Base-by-base conservation (phyloP, 2,329 filamentous ascomycete species). In the Aspergillus fumigatus region DNA sequence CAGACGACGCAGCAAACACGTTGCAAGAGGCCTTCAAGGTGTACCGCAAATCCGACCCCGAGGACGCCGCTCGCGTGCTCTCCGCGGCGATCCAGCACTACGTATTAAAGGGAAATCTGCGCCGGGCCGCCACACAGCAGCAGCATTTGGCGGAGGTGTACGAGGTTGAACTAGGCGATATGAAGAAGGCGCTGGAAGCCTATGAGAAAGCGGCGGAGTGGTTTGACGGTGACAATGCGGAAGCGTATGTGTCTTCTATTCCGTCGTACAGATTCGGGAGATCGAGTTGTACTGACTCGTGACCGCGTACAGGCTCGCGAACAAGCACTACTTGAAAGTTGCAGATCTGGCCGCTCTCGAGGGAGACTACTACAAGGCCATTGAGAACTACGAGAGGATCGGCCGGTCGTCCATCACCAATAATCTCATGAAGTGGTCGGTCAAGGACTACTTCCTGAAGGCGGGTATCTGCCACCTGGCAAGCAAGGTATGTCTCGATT, bases 391-490 rank as follows among this genome's bases (percentile, higher is more conserved):
- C 77, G 93, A 97, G 74, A 87, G 88, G 68, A 90, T 97, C 50
- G 89, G 91, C 45, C 82, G 84, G 56, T 82, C 84, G 47, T 88
- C 88, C 38, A 86, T 96, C 67, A 87, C 87, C 74, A 97, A 95
- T 80, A 94, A 95, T 74, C 80, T 96, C 57, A 93, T 95, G 89
- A 89, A 88, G 72, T 96, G 90, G 84, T 90, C 86, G 50, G 91
- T 97, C 62, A 97, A 97, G 76, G 92, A 97, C 63, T 97, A 97
- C 77, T 87, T 97, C 69, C 82, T 97, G 69, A 96, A 97, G 78
- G 90, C 91, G 0, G 92, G 92, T 32, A 89, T 97, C 70, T 97
- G 92, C 78, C 88, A 96, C 72, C 82, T 97, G 40, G 85, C 84
- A 54, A 82, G 82, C n/a, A 80, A 77, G 55, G 78, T 79, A 72